Conservation (phyloP, 805 yeast genomes). For the Saturnispora gosingensis region DNA sequence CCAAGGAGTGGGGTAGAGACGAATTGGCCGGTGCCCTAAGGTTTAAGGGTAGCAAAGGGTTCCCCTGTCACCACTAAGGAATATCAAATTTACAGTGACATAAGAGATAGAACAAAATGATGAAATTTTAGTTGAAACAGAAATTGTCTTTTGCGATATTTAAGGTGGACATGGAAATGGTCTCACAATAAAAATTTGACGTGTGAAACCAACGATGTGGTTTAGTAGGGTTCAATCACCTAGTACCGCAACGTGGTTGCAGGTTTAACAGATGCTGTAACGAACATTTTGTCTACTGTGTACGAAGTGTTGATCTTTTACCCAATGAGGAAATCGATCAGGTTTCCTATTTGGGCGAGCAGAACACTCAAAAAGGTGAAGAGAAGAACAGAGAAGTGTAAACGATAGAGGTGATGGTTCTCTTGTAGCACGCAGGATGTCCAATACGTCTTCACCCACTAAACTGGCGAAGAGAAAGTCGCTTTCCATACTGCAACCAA, state of each 20-base stretch:
- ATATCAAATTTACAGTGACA: too few relatives aligned
- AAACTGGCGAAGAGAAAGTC: conserved; percentile 23
- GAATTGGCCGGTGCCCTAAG: too few relatives aligned
- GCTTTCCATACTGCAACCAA: conserved; percentile 26
- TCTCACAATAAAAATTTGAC: too few relatives aligned
- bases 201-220: too few relatives aligned
- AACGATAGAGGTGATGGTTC: neutral
- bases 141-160: too few relatives aligned
- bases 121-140: too few relatives aligned
- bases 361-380: neutral
- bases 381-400: neutral
- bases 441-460: neutral
- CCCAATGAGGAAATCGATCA: neutral
- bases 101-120: too few relatives aligned
- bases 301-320: neutral
- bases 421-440: neutral
- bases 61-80: neutral
- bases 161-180: too few relatives aligned
- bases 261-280: neutral
- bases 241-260: neutral
- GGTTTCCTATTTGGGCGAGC: neutral
- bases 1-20: neutral
- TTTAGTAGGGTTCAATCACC: too few relatives aligned
- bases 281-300: neutral
- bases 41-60: neutral